Evolutionary conservation across 352 stramenopile species (phyloP), one percentile per base, ranked within the genome.

Genomic region (Globisporangium barbulae): DNA sequence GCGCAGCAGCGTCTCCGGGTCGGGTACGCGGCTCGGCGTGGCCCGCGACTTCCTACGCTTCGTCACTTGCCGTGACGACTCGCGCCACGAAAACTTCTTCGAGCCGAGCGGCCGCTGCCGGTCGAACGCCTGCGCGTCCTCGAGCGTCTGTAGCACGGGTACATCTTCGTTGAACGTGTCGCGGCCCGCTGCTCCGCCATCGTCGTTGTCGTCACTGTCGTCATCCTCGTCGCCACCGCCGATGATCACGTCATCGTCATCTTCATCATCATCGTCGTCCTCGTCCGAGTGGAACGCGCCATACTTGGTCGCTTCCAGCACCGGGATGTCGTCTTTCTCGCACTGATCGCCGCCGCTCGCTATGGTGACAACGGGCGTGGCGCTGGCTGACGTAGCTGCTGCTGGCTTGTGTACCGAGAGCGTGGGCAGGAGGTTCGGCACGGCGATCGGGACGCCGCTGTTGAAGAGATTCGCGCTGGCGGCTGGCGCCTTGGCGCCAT

Each of bases 81-180:
- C 75, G 35, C 75, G 61, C 72, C 73, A 85, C 5, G 73, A 79
- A 44, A 89, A 87, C 45, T 81, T 83, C 67, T 79, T 85, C 44
- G 61, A 72, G 54, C 69, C 67, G 61, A 75, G 66, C 30, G 19
- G 41, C 22, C 22, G 30, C 39, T 71, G 72, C 55, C 60, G 59
- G n/a, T 44, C 13, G 17, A 64, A 64, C 30, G 67, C 61, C 35
- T 75, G 50, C 47, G 76, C 68, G 53, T 92, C 83, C 58, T 90
- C 83, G 5, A 71, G 73, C 5, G 76, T 88, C 70, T 93, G 78
- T 41, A 93, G 56, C 55, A 93, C 84, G 0, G 84, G 76, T 31
- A 91, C 81, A 54, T 90, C 71, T 22, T 83, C 76, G 21, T 78
- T 74, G 1, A 68, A 60, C 56, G 79, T 72, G 49, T 78, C 83